phyloP scores from a whole-genome alignment of 2,329 filamentous ascomycete species.

The Tolypocladium amazonense region DNA sequence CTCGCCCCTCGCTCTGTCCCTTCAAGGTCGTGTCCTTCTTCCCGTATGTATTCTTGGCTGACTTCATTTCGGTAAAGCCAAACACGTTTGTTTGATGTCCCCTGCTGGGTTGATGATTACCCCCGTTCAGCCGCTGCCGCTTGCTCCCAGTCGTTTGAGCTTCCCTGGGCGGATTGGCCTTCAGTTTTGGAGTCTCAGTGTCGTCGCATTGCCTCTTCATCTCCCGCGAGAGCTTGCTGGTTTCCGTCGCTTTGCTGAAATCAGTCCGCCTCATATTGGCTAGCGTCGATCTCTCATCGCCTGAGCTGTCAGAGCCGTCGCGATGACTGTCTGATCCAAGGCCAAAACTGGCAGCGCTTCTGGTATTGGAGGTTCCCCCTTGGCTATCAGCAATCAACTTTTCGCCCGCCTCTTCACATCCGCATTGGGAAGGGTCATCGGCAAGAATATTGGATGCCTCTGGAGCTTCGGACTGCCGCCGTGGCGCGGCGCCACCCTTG shows the following conservation, averaged over 20 bases:
- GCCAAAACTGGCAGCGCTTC: too few species aligned
- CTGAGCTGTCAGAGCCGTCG: constrained; percentile 12
- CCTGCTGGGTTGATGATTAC: constrained; percentile 4
- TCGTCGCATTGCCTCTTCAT: constrained; percentile 2
- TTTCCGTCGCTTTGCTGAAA: constrained; percentile 12
- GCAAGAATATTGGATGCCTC: neutral
- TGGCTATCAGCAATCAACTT: neutral
- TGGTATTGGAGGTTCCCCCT: neutral
- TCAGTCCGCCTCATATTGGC: constrained; percentile 22
- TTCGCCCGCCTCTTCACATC: neutral
- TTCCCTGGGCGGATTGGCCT: neutral
- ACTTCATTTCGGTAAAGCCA: constrained; percentile 12
- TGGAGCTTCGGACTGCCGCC: neutral
- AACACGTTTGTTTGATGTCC: constrained; percentile 11
- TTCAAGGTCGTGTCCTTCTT: constrained; percentile 11
- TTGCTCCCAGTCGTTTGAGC: constrained; percentile 1
- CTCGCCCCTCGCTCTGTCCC: constrained; percentile 6
- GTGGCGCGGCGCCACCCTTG: neutral
- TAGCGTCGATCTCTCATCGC: constrained; percentile 12
- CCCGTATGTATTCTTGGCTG: constrained; percentile 14
- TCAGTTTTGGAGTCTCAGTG: neutral
- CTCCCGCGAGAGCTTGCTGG: constrained; percentile 1
- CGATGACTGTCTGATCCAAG: too few species aligned
- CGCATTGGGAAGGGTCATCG: constrained; percentile 10
- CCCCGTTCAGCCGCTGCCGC: constrained; percentile 2